phyloP scores from a whole-genome alignment of 1,284 basidiomycete genomes.

The Sanghuangporus sanghuang region DNA sequence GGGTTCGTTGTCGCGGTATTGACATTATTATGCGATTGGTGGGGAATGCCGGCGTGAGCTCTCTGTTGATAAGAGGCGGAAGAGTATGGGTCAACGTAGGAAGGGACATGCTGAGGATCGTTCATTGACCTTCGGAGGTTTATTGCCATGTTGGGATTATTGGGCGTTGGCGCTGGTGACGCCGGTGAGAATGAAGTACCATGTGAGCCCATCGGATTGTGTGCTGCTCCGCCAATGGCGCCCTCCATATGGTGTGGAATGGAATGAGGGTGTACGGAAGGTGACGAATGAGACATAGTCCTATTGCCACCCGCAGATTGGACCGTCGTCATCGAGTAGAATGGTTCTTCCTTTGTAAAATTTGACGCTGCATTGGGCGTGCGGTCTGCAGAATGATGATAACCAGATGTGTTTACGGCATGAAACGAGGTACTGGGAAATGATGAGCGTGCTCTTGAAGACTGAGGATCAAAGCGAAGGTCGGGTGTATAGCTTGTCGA shows the following conservation, averaged over 20 bases:
- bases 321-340: slow-evolving; percentile 1
- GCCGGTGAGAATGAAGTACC: neutral
- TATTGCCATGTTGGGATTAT: slow-evolving; percentile 6
- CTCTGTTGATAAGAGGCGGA: slow-evolving; percentile 12
- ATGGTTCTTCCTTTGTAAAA: slow-evolving; percentile 9
- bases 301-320: neutral
- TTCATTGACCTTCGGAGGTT: slow-evolving; percentile 14
- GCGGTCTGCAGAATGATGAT: slow-evolving; percentile 8
- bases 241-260: slow-evolving; percentile 4
- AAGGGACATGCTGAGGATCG: slow-evolving; percentile 15
- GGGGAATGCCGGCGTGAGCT: slow-evolving; percentile 5
- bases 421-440: slow-evolving; percentile 3
- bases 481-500: slow-evolving; percentile 9
- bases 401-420: neutral
- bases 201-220: slow-evolving; percentile 6
- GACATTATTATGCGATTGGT: slow-evolving; percentile 1
- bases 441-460: slow-evolving; percentile 4
- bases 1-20: neutral
- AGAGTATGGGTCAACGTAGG: slow-evolving; percentile 14
- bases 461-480: slow-evolving; percentile 11
- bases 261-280: slow-evolving; percentile 1
- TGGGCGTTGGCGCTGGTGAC: neutral
- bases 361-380: slow-evolving; percentile 6
- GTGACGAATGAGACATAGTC: slow-evolving; percentile 4
- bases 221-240: slow-evolving; percentile 2